phyloP scores from a whole-genome alignment of 2,329 filamentous ascomycete genomes.

The Scedosporium aurantiacum region DNA sequence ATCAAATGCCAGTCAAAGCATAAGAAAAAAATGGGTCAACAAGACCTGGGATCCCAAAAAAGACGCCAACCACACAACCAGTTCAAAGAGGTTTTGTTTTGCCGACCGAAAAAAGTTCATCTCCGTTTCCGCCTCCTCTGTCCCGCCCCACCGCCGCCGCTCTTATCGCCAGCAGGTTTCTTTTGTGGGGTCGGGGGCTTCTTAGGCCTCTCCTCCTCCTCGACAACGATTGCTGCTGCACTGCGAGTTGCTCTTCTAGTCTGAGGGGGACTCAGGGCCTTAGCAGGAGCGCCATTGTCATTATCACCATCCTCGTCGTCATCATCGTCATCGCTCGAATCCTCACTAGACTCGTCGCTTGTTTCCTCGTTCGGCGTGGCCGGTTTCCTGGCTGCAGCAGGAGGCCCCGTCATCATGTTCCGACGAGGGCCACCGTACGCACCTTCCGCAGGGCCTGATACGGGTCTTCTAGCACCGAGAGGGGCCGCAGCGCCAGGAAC shows the following conservation, averaged over 20 bases:
- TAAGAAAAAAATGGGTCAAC: not conserved
- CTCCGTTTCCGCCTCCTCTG: not conserved
- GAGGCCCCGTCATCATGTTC: conserved; percentile 13
- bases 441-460: conserved; percentile 22
- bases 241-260: not conserved
- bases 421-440: conserved; percentile 16
- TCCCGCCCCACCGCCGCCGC: not conserved
- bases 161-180: not conserved
- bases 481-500: conserved; percentile 14
- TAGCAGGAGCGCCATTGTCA: conserved; percentile 9
- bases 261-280: not conserved
- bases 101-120: not conserved
- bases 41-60: not conserved
- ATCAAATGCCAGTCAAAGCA: not conserved
- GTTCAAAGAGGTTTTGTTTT: not conserved
- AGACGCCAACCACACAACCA: conserved; percentile 2
- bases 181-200: not conserved
- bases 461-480: conserved; percentile 24
- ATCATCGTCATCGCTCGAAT: conserved; percentile 20
- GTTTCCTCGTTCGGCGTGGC: conserved; percentile 21
- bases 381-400: conserved; percentile 21
- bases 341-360: conserved; percentile 24
- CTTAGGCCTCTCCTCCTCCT: conserved; percentile 4
- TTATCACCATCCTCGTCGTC: conserved; percentile 14
- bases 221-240: not conserved